These are phyloP conservation scores for Imleria badia DNA, from an alignment of 768 basidiomycete genomes.

Conservation along the genomic window DNA sequence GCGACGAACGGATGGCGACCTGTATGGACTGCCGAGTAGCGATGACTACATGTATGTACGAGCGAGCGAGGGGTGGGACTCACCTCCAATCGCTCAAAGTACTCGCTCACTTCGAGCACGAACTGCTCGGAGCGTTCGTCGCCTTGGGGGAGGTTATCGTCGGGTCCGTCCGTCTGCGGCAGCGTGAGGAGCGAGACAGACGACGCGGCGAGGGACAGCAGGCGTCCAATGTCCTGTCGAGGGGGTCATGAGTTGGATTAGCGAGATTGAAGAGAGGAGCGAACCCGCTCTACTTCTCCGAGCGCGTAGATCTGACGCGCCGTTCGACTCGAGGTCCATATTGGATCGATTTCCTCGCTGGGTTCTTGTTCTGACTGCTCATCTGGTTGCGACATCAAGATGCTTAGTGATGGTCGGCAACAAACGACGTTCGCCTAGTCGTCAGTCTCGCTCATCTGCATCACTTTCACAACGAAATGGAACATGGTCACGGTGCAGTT, in stretches of 20 bases:
- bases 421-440: too few species aligned
- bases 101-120: constrained; percentile 80
- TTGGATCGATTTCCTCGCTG: constrained; percentile 59
- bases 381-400: constrained; percentile 24
- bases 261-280: constrained; percentile 1
- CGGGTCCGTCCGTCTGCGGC: constrained; percentile 75
- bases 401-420: too few species aligned
- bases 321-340: constrained; percentile 80
- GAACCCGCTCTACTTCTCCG: constrained; percentile 77
- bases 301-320: constrained; percentile 80
- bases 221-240: constrained; percentile 69
- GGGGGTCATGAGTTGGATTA: background rate
- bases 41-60: background rate
- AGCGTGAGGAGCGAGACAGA: constrained; percentile 77
- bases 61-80: constrained; percentile 18
- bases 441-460: background rate
- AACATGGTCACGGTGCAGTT: constrained; percentile 1
- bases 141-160: constrained; percentile 70
- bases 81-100: constrained; percentile 81
- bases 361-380: constrained; percentile 12
- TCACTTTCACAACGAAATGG: background rate
- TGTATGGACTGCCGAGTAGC: constrained; percentile 60
- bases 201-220: constrained; percentile 73
- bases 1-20: constrained; percentile 68
- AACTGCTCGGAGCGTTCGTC: constrained; percentile 85